These are phyloP conservation scores for Trichosporon sp. DNA, from an alignment of 1,284 basidiomycete species.

Conservation along the genomic window DNA sequence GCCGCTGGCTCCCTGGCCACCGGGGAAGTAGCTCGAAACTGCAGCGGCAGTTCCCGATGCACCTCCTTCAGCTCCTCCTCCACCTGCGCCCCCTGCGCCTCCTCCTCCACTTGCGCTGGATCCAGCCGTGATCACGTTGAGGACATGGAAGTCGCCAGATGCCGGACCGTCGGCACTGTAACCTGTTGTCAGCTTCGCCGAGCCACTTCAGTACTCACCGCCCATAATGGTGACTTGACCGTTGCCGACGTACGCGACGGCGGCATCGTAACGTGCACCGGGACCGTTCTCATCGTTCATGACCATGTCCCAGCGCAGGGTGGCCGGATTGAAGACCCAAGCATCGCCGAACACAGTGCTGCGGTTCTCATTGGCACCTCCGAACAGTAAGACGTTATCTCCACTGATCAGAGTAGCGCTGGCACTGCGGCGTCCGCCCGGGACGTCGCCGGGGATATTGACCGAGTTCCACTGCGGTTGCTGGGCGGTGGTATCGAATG, in stretches of 20 bases:
- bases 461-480: conserved; percentile 63
- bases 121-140: neutral
- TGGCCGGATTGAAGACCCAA: conserved; percentile 72
- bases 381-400: conserved; percentile 70
- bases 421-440: conserved; percentile 69
- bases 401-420: conserved; percentile 62
- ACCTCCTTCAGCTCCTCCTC: neutral
- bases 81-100: neutral
- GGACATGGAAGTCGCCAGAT: neutral
- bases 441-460: conserved; percentile 58
- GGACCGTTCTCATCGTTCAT: conserved; percentile 44
- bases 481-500: conserved; percentile 64
- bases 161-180: neutral
- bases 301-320: conserved; percentile 47
- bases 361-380: conserved; percentile 68
- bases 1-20: neutral
- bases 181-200: neutral
- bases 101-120: conserved; percentile 23
- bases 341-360: conserved; percentile 67
- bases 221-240: conserved; percentile 71
- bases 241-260: conserved; percentile 65
- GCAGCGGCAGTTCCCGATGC: neutral
- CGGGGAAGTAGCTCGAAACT: neutral
- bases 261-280: conserved; percentile 70
- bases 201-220: conserved; percentile 60